These are phyloP conservation scores for Fusarium tanahbumbuense DNA, from an alignment of 2,329 filamentous ascomycete species.

Conservation along the genomic window DNA sequence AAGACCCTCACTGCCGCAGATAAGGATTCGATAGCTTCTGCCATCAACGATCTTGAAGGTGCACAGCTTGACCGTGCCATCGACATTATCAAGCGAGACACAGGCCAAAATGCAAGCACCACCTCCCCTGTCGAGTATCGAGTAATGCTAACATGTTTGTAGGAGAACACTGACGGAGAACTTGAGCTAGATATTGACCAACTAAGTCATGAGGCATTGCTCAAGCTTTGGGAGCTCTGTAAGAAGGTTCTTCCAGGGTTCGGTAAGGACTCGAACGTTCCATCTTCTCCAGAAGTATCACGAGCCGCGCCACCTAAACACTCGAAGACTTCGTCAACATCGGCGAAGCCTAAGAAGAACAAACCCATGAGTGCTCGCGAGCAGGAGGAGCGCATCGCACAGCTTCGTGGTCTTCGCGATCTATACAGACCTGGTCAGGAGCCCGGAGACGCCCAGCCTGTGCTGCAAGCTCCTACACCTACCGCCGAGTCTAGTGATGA, in stretches of 20 bases:
- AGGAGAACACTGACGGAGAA: constrained; percentile 70
- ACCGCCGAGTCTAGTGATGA: constrained; percentile 56
- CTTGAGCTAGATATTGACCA: constrained; percentile 70
- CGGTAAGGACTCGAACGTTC: constrained; percentile 50
- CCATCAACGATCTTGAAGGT: constrained; percentile 83
- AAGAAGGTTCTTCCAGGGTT: constrained; percentile 58
- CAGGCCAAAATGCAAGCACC: constrained; percentile 74
- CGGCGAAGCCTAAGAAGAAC: constrained; percentile 74
- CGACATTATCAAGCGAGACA: constrained; percentile 90
- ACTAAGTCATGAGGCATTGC: constrained; percentile 65
- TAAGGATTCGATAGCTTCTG: constrained; percentile 90
- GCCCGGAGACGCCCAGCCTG: constrained; percentile 43
- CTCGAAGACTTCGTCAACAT: constrained; percentile 47
- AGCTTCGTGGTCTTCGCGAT: constrained; percentile 66
- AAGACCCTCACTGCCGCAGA: constrained; percentile 77
- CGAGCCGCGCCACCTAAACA: constrained; percentile 48
- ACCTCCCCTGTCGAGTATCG: background rate
- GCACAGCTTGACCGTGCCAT: constrained; percentile 84
- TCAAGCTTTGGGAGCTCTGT: constrained; percentile 62
- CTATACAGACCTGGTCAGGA: constrained; percentile 54
- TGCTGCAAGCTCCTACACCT: constrained; percentile 45
- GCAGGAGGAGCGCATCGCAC: constrained; percentile 73
- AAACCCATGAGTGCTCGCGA: constrained; percentile 80
- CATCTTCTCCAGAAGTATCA: constrained; percentile 49
- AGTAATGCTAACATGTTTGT: constrained; percentile 12